Base-by-base conservation (phyloP, 2,329 filamentous ascomycete species). In the Exophiala alcalophila region DNA sequence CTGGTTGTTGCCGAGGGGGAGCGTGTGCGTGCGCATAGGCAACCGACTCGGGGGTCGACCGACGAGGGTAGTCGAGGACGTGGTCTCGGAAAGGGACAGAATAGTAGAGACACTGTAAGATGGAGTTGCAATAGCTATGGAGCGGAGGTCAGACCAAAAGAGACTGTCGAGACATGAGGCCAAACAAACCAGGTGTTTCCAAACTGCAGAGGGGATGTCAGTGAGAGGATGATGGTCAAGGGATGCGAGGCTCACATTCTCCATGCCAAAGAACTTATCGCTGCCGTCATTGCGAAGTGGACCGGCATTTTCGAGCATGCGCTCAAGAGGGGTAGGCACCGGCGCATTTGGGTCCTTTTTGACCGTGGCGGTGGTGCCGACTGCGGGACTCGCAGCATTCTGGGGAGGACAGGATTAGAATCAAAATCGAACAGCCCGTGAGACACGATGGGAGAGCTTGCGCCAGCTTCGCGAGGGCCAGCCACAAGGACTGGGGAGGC, bases 51-150 rank as follows among this genome's bases (percentile, higher is more conserved):
- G 81, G 72, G 8, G 85, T 81, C 4, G 83, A 81, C 49, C 80
- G 74, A 23, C 79, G 76, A 3, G 92, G 91, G 60, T 94, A 98
- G 61, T 86, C 90, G 66, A 98, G 81, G 55, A 98, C 88, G 60
- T 91, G 81, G 70, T 96, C 84, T 67, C 92, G 86, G 66, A 98
- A 98, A 21, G 87, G 81, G 30, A 88, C 84, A 14, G 91, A 96
- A 70, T 94, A 95, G 70, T 94, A 98, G 44, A 98, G 80, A 58
- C 89, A 94, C 71, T 98, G 92, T 45, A 98, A 79, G 59, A 98
- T 95, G 10, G 92, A 98, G 68, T 98, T 98, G 71, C 88, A 95
- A 69, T 98, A 98, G 65, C 91, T 97, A n/a, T n/a, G n/a, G n/a
- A n/a, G 66, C 27, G 18, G 25, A n/a, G 19, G 54, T 65, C 52